Conservation (phyloP, 208 protist genomes). For the Acanthamoeba sp. region DNA sequence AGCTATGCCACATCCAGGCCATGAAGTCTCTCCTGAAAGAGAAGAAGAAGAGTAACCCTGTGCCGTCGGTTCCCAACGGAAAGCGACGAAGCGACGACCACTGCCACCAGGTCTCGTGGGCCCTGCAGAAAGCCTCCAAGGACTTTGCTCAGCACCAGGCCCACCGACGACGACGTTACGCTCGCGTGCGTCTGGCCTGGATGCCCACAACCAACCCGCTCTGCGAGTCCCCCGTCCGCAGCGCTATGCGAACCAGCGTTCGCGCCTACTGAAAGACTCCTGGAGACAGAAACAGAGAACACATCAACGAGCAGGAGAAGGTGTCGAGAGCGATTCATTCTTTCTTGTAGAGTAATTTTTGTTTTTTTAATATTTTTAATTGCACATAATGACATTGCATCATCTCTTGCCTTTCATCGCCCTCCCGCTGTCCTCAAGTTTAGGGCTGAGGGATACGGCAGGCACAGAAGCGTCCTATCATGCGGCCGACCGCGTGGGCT, state of each 20-base stretch:
- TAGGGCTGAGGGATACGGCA: no score
- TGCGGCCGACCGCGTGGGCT: no score
- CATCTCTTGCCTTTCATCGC: no score
- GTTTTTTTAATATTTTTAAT: no score
- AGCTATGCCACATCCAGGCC: conserved; percentile 19
- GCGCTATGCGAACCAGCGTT: not conserved
- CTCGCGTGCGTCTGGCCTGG: not conserved
- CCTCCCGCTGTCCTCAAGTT: no score
- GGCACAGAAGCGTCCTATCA: no score
- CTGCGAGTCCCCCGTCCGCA: not conserved
- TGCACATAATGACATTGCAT: not conserved
- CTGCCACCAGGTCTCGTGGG: conserved; percentile 58
- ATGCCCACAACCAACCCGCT: not conserved
- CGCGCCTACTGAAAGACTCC: not conserved
- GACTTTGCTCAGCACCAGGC: not conserved
- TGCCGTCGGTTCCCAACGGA: not conserved
- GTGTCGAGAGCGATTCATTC: not conserved
- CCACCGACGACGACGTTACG: not conserved
- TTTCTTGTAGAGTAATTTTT: not conserved
- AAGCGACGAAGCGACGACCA: conserved; percentile 45
- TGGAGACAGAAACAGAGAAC: not conserved
- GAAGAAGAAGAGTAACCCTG: not conserved
- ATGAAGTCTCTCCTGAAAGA: conserved; percentile 33
- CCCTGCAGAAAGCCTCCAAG: not conserved
- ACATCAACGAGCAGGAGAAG: not conserved